Base-by-base conservation (phyloP, 164 flowering plant genomes). In the Annona cherimola region DNA sequence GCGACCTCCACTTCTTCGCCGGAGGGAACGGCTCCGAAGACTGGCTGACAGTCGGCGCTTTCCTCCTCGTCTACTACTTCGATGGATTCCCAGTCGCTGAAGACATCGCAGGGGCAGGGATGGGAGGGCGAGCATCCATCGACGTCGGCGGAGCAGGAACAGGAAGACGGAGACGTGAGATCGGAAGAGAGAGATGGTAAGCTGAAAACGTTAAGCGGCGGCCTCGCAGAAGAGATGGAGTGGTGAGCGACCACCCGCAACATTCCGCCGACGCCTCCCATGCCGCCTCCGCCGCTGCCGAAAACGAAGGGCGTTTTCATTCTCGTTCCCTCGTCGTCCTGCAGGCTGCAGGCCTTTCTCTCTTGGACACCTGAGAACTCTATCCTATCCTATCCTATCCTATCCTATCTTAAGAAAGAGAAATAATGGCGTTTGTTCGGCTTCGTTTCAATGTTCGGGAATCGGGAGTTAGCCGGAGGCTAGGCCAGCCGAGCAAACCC, bases 11-110 rank as follows among this genome's bases (percentile, higher is more conserved):
- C 92, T 74, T 90, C 92, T 69, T 81, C 85, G 41, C 8, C 3
- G 41, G 92, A 86, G 45, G 94, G 94, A 82, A 83, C 88, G 68
- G 82, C 66, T 2, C 86, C 87, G 69, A 86, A 75, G 43, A 79
- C 78, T 70, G 50, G 77, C 55, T 80, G 79, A 59, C 74, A 70
- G 11, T 42, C 45, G 26, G 42, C 83, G 46, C 26, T 45, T 44
- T 60, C 76, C 12, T 18, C 69, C 3, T 26, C 54, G 44, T 45
- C 76, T n/a, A 26, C 73, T 2, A 73, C 81, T 64, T 81, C 84
- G 73, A 57, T 86, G 86, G 84, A 85, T 7, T 89, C 94, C 77
- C 72, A 81, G 8, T 83, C 90, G 20, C 80, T 87, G 35, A 26
- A 26, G 35, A 26, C 35, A 61, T 69, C 45, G 1, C 71, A 72